phyloP scores from a whole-genome alignment of 805 yeast species.

The Candida wancherniae region DNA sequence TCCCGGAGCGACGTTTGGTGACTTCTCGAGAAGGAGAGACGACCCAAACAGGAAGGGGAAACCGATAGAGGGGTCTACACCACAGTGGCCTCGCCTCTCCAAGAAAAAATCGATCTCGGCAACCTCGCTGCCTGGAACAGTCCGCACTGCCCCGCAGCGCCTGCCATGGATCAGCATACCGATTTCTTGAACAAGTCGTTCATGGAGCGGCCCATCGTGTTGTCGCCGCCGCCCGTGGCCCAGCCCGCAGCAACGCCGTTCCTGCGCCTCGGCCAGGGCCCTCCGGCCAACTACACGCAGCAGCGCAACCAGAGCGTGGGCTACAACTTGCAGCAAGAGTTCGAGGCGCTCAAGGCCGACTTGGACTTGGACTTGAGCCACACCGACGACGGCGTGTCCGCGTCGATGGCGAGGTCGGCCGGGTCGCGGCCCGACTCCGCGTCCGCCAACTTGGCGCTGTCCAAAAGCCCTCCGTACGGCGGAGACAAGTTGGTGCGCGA shows the following conservation, averaged over 20 bases:
- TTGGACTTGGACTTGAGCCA: slow-evolving; percentile 40
- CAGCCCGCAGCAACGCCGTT: neutral
- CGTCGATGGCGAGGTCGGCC: neutral
- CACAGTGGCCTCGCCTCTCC: slow-evolving; percentile 1
- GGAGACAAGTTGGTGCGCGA: slow-evolving; percentile 15
- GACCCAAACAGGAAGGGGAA: too few species aligned
- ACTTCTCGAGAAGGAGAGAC: too few species aligned
- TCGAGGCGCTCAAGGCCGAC: slow-evolving; percentile 43
- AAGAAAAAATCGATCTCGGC: slow-evolving; percentile 4
- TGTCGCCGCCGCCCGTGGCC: slow-evolving; percentile 35
- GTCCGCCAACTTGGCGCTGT: neutral
- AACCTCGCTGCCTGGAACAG: too few species aligned
- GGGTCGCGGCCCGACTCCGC: neutral
- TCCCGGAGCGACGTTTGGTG: too few species aligned
- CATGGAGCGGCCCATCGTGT: slow-evolving; percentile 34
- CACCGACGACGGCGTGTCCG: slow-evolving; percentile 9
- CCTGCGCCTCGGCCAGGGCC: slow-evolving; percentile 1
- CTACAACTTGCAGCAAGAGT: slow-evolving; percentile 43
- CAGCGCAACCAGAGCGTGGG: slow-evolving; percentile 42
- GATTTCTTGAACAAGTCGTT: slow-evolving; percentile 4
- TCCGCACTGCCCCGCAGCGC: too few species aligned
- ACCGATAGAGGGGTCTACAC: too few species aligned
- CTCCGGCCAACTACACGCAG: slow-evolving; percentile 8
- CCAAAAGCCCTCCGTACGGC: slow-evolving; percentile 1
- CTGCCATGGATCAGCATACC: slow-evolving; percentile 3